These are phyloP conservation scores for Rhodamnia argentea DNA, from an alignment of 345 rosid genomes.

Conservation along the genomic window DNA sequence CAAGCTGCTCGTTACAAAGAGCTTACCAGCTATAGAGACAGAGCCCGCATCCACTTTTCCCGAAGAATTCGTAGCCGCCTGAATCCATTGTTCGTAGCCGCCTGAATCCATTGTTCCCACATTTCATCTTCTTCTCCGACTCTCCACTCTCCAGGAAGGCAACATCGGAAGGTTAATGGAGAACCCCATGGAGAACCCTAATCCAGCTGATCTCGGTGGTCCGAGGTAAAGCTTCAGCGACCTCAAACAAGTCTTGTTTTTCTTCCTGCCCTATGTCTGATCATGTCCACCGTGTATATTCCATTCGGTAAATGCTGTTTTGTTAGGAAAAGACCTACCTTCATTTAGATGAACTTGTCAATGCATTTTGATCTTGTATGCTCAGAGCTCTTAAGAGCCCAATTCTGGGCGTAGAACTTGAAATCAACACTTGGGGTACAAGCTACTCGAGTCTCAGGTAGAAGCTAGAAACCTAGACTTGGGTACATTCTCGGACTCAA, in stretches of 20 bases:
- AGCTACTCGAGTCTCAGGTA: neutral
- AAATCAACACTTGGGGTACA: neutral
- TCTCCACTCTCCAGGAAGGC: neutral
- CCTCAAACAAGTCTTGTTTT: neutral
- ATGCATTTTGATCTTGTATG: neutral
- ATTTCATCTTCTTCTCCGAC: no score
- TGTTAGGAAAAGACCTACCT: neutral
- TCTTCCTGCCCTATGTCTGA: neutral
- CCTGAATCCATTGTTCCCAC: no score
- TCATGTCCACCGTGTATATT: neutral
- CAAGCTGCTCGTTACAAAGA: no score
- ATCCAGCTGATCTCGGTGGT: neutral
- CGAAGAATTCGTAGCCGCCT: no score
- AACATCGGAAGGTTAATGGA: fast-evolving
- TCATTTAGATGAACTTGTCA: neutral
- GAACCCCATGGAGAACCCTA: neutral
- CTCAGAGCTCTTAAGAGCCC: neutral
- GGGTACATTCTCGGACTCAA: neutral
- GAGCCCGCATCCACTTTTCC: no score
- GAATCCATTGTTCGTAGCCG: no score
- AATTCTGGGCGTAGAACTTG: neutral
- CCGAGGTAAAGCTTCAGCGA: neutral
- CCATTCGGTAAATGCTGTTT: neutral
- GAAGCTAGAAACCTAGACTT: neutral
- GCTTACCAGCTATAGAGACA: no score